Evolutionary conservation across 306 rosid species (phyloP), one percentile per base, ranked within the genome.

Genomic region (Cicer bijugum): DNA sequence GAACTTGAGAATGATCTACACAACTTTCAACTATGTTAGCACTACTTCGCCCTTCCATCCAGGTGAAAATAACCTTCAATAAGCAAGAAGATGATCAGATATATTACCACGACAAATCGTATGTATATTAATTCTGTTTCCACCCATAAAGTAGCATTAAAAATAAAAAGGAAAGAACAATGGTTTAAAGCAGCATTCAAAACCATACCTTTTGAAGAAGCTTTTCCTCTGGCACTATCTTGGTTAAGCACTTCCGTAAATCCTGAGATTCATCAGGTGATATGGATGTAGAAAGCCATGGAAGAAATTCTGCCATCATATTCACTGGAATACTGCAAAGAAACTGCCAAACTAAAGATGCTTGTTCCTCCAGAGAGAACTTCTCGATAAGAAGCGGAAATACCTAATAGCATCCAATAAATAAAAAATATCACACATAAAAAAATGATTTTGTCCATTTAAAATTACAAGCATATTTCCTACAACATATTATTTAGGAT

Each of bases 271-370:
- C 99, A 77, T 95, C 97, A 8, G 92, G 73, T 62, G 99, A 95
- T 74, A 90, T 81, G 38, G 97, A 91, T 56, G 88, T 79, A 55
- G 89, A 88, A 63, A 95, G 91, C 99, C 99, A 95, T 42, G 97
- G 99, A 76, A 95, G 99, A 77, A 95, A 95, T 75, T 87, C 79
- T 5, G 89, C 89, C 99, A 95, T 88, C 95, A 90, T 88, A 84
- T 95, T 85, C 76, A 95, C 97, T 51, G 99, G 99, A 85, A 95
- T 95, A 74, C 97, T 95, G 86, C 99, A 95, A 64, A 95, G 84
- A 84, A 95, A 95, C 83, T 90, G 99, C 97, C 98, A 95, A 63
- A 95, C 97, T 55, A 95, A 80, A 74, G 96, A 90, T 52, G 99
- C 93, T 73, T 91, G 99, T 74, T 91, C 99, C 80, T 90, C 97